Percentiles rank a stretch among this genome's conserved stretches.
phyloP scores from a whole-genome alignment of 2,329 filamentous ascomycete species.

The Alternaria sp. region DNA sequence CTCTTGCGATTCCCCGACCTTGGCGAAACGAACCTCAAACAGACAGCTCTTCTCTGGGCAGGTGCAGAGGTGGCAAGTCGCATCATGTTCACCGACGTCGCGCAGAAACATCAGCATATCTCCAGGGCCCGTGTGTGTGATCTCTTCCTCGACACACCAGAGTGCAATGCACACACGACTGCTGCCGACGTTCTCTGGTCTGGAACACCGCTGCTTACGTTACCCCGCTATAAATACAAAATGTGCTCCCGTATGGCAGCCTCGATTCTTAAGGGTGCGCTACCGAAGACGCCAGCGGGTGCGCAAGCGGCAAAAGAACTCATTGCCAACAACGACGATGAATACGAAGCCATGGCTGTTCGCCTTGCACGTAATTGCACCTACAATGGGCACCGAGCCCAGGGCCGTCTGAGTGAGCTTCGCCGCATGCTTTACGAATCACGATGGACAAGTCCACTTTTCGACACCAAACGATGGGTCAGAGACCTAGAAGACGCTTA shows the following conservation, averaged over 20 bases:
- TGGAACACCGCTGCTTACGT: constrained; percentile 88
- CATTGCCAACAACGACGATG: constrained; percentile 77
- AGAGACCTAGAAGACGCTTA: constrained; percentile 88
- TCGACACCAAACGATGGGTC: constrained; percentile 93
- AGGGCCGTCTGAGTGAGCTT: constrained; percentile 78
- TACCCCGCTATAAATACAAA: constrained; percentile 93
- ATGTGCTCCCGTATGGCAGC: constrained; percentile 99
- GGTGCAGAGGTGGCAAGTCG: constrained; percentile 83
- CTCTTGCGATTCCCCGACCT: constrained; percentile 95
- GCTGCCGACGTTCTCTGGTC: constrained; percentile 97
- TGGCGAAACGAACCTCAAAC: constrained; percentile 83
- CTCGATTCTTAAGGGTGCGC: constrained; percentile 87
- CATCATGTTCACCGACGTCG: constrained; percentile 95
- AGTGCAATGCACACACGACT: constrained; percentile 98
- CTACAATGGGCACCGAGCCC: constrained; percentile 44
- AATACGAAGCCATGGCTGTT: constrained; percentile 75
- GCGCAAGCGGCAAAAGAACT: constrained; percentile 74
- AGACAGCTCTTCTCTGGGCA: constrained; percentile 84
- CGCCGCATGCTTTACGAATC: constrained; percentile 82
- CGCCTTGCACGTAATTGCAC: constrained; percentile 42
- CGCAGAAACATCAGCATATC: constrained; percentile 93
- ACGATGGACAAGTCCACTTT: constrained; percentile 86
- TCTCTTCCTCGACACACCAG: constrained; percentile 93
- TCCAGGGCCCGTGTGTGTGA: constrained; percentile 90
- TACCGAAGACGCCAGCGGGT: constrained; percentile 77